These are phyloP conservation scores for Rubroshorea leprosula DNA, from an alignment of 345 rosid genomes.

Conservation along the genomic window DNA sequence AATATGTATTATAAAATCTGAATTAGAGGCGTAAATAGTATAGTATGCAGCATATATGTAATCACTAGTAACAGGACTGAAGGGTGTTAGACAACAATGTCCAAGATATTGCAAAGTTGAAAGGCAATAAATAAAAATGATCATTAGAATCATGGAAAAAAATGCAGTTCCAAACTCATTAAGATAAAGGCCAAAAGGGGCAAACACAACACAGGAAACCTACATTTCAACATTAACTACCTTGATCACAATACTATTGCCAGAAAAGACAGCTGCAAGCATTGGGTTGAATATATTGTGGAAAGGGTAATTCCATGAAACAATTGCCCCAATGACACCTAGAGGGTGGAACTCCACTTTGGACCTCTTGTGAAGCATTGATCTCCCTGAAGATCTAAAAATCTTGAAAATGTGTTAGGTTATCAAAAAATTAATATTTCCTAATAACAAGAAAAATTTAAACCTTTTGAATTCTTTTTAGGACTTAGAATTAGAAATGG, in stretches of 20 bases:
- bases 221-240: constrained; percentile 25
- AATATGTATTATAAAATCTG: background rate
- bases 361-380: constrained; percentile 88
- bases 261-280: constrained; percentile 96
- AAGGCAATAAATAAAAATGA: background rate
- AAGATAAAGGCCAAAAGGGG: background rate
- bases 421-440: background rate
- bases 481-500: background rate
- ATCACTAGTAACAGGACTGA: constrained; percentile 9
- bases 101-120: background rate
- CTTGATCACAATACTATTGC: constrained; percentile 91
- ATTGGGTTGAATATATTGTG: constrained; percentile 97
- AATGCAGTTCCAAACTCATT: background rate
- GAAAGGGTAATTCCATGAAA: constrained; percentile 99
- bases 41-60: background rate
- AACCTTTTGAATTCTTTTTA: background rate
- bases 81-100: background rate
- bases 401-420: constrained; percentile 11
- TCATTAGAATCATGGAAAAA: background rate
- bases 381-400: constrained; percentile 85
- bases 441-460: background rate
- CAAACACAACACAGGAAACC: background rate
- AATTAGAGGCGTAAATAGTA: background rate
- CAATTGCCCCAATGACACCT: constrained; percentile 95
- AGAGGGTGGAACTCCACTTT: constrained; percentile 92